Evolutionary conservation across 2,329 filamentous ascomycete genomes (phyloP).

Genomic region (Trichoderma sp.): DNA sequence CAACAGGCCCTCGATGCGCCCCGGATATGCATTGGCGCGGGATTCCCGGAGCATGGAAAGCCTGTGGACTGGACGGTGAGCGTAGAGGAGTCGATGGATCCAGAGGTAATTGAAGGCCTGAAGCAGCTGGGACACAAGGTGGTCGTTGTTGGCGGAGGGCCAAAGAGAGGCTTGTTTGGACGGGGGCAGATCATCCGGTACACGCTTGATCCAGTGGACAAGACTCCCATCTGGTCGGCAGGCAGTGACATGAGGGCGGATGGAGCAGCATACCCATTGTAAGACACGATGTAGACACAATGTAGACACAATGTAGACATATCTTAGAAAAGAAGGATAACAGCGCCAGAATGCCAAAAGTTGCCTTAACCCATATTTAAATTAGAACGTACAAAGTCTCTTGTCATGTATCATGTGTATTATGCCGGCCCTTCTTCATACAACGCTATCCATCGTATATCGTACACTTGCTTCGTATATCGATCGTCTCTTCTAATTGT

Average conservation of each 20-base stretch:
- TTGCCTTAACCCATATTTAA: background rate
- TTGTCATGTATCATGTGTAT: background rate
- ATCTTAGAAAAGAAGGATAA: background rate
- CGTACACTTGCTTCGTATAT: constrained; percentile 2
- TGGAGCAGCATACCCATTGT: constrained; percentile 60
- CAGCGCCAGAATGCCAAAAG: background rate
- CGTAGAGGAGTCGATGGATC: constrained; percentile 76
- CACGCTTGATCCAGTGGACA: constrained; percentile 67
- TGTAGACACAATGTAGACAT: background rate
- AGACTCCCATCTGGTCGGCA: constrained; percentile 73
- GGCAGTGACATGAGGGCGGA: constrained; percentile 88
- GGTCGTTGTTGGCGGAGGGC: constrained; percentile 58
- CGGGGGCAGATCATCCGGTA: constrained; percentile 81
- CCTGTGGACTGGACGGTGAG: constrained; percentile 64
- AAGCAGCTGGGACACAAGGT: constrained; percentile 70
- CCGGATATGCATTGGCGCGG: constrained; percentile 80
- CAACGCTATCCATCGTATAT: constrained; percentile 9
- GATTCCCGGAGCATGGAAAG: constrained; percentile 59
- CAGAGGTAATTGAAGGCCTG: constrained; percentile 65
- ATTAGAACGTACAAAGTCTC: background rate
- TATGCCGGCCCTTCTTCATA: background rate
- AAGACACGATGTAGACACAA: constrained; percentile 3
- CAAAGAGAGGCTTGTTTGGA: constrained; percentile 69
- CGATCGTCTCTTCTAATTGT: background rate
- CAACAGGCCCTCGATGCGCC: constrained; percentile 90